phyloP scores from a whole-genome alignment of 176 grass and related monocot species.

The Oryza meridionalis region DNA sequence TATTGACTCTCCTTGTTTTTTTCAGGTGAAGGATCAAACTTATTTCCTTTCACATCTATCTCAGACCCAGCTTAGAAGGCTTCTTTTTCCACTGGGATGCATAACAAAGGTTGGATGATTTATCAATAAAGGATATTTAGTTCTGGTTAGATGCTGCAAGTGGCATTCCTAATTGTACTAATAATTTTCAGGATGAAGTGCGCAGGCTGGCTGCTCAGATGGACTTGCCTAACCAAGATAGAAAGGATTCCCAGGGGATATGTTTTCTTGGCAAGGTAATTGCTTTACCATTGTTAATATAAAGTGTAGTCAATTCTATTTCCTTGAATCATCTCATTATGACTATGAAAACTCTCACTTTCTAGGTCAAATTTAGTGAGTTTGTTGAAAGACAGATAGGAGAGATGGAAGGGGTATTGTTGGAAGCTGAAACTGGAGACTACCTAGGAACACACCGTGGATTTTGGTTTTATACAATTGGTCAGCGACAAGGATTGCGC shows the following conservation, averaged over 20 bases:
- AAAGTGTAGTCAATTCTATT: conserved; percentile 14
- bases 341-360: conserved; percentile 24
- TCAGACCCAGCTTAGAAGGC: conserved; percentile 77
- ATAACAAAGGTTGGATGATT: conserved; percentile 64
- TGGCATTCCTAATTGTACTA: conserved; percentile 18
- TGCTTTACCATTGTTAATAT: conserved; percentile 3
- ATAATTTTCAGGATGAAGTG: conserved; percentile 73
- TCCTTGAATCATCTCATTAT: background rate
- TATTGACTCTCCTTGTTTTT: conserved; percentile 23
- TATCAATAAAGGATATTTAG: conserved; percentile 10
- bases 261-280: conserved; percentile 96
- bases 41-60: conserved; percentile 99
- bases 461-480: conserved; percentile 99
- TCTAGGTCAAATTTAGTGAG: conserved; percentile 95
- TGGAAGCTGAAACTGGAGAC: conserved; percentile 96
- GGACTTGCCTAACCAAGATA: conserved; percentile 79
- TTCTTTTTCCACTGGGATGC: conserved; percentile 92
- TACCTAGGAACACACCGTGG: conserved; percentile 84
- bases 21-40: conserved; percentile 95
- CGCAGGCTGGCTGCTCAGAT: conserved; percentile 68
- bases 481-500: conserved; percentile 81
- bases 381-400: conserved; percentile 96
- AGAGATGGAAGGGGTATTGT: conserved; percentile 75
- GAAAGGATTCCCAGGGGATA: conserved; percentile 98
- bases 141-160: background rate